Percentiles rank a stretch among this genome's conserved stretches.
Conservation (phyloP, 2,329 filamentous ascomycete species). For the Sordariomycetes sp. region DNA sequence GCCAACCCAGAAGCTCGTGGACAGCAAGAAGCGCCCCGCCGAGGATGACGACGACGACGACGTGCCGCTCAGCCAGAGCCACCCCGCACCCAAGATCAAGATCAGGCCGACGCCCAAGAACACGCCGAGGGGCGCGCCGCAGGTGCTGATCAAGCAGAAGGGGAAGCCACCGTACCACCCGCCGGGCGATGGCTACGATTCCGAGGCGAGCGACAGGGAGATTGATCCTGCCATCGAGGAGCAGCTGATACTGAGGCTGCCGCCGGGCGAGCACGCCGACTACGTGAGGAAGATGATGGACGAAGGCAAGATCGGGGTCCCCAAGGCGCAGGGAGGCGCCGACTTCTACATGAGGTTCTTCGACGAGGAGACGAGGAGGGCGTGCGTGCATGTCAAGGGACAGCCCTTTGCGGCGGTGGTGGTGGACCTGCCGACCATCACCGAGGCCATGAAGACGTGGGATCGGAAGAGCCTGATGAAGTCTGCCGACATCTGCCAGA, state of each 20-base stretch:
- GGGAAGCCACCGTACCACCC: conserved; percentile 61
- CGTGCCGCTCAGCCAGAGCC: conserved; percentile 18
- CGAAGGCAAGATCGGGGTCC: conserved; percentile 66
- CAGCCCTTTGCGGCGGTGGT: conserved; percentile 68
- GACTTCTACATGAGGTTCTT: conserved; percentile 78
- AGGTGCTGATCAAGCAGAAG: conserved; percentile 48
- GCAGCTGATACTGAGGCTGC: conserved; percentile 82
- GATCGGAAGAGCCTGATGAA: conserved; percentile 84
- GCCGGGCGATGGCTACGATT: conserved; percentile 88
- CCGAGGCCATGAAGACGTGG: conserved; percentile 91
- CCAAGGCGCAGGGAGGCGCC: conserved; percentile 55
- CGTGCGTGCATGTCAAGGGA: conserved; percentile 60
- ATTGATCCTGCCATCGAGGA: conserved; percentile 81
- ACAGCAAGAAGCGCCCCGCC: conserved; percentile 52
- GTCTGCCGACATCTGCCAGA: conserved; percentile 79
- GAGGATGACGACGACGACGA: conserved; percentile 44
- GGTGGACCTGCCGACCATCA: conserved; percentile 77
- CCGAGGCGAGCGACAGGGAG: conserved; percentile 87
- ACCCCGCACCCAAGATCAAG: conserved; percentile 44
- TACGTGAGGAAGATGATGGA: conserved; percentile 69
- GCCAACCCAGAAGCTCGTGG: conserved; percentile 46
- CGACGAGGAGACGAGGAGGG: conserved; percentile 62
- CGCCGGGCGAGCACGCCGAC: conserved; percentile 76
- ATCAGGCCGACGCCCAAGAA: conserved; percentile 31
- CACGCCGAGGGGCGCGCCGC: conserved; percentile 17